Conservation (phyloP, 768 basidiomycete species). For the Panus rudis region DNA sequence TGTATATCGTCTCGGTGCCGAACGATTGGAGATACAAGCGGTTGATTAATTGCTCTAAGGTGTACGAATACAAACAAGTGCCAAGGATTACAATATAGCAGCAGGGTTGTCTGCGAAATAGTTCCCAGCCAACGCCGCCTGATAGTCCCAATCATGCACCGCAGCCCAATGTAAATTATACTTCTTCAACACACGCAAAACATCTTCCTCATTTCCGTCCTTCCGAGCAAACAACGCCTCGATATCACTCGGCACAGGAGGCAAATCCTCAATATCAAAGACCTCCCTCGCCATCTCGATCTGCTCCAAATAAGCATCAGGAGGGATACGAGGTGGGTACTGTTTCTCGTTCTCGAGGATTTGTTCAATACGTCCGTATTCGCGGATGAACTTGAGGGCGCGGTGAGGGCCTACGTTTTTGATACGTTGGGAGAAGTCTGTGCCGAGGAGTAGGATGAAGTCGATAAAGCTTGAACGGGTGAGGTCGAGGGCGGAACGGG, state of each 20-base stretch:
- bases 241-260: constrained; percentile 45
- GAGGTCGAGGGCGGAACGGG: constrained; percentile 54
- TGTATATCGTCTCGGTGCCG: no score
- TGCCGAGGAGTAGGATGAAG: constrained; percentile 82
- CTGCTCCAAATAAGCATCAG: constrained; percentile 53
- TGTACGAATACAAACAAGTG: no score
- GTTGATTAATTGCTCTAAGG: no score
- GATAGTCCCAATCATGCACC: constrained; percentile 34
- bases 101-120: constrained; percentile 60
- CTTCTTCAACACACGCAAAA: constrained; percentile 41
- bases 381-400: constrained; percentile 69
- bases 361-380: constrained; percentile 66
- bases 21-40: no score
- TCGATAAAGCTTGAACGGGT: constrained; percentile 61
- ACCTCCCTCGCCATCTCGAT: constrained; percentile 55
- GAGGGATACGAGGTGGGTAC: constrained; percentile 42
- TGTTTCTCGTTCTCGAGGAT: constrained; percentile 46
- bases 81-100: no score
- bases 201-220: constrained; percentile 33
- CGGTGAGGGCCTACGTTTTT: constrained; percentile 72
- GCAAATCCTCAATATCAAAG: constrained; percentile 60
- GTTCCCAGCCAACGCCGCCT: constrained; percentile 49
- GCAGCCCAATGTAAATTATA: constrained; percentile 41
- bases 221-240: constrained; percentile 24
- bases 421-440: constrained; percentile 85